Base-by-base conservation (phyloP, 1,284 basidiomycete genomes). In the Pyrrhoderma noxium region DNA sequence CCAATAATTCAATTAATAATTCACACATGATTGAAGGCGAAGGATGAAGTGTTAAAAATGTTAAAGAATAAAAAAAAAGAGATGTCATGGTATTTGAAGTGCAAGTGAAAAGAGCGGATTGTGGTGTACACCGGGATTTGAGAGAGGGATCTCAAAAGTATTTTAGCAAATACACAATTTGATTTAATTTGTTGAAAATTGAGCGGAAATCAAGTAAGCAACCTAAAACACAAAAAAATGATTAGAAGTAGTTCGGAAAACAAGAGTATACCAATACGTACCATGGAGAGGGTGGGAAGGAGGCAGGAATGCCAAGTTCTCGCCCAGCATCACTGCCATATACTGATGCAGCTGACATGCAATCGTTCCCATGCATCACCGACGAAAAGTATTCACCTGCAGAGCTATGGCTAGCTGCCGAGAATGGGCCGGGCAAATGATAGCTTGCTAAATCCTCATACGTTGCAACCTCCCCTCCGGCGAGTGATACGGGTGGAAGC, bases 401-500 rank as follows among this genome's bases (percentile, higher is more conserved):
- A 2, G 48, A 47, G 35, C 42, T 27, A n/a, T 39, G 53, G 36
- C 47, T 49, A 16, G 42, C 45, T 19, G 39, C 42, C 2, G 45
- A 37, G 36, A 47, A 56, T 11, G 54, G 54, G 45, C 25, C 39
- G 51, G 47, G 27, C 11, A 31, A 31, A 31, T 31, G 27, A 40
- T 47, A 55, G 16, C 31, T 42, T 36, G 53, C 21, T 11, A 55
- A 40, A 37, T 55, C 49, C 8, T 55, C 53, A 31, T 51, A 55
- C n/a, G 46, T 37, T 25, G 42, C 27, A 19, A 45, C 42, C 27
- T 43, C 54, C 1, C 54, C 54, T 31, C 48, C 52, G 36, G 54
- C 54, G 18, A 56, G 40, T 2, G 54, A 56, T 23, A 56, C 47
- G 3, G 54, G 54, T 9, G 54, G 54, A 31, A 56, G 47, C 42